Base-by-base conservation (phyloP, 768 basidiomycete species). In the Serpula lacrymans region DNA sequence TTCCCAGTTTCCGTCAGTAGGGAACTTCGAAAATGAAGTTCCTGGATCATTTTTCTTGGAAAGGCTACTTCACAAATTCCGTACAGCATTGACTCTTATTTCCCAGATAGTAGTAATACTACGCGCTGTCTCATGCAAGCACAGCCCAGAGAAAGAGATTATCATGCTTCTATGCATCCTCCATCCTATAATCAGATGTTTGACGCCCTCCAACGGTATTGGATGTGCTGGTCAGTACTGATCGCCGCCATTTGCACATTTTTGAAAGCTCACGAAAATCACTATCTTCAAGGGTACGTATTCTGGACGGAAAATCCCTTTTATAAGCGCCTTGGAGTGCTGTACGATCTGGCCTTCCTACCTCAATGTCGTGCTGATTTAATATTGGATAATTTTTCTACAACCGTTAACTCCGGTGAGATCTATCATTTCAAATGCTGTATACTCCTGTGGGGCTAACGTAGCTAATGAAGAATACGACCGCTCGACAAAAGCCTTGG, bases 291-390 rank as follows among this genome's bases (percentile, higher is more conserved):
- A 71, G 71, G 64, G 2, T 75, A 65, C 45, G 52, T 67, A 3
- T 70, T 68, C 41, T 69, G 64, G 62, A 63, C 66, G 1, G 53
- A 54, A 3, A 64, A 71, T 42, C 5, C 16, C 0, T 45, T 59
- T 38, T 76, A 66, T 43, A 54, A 64, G 39, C 58, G 62, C n/a
- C 59, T 74, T 35, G 57, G 62, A 20, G 41, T 58, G 10, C 58
- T 74, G 10, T 68, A 69, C 42, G 51, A 54, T 1, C 59, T 70
- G n/a, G 51, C 67, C 1, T 75, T 73, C 35, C 59, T 61, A 23
- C 39, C 45, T 1, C 45, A 55, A 10, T 68, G 67, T 42, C 58
- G 67, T 23, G 44, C 58, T 10, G 58, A 63, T 14, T 34, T 75
- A 5, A 39, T 60, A 10, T 62, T 68, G 21, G 72, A 74, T 39